Base-by-base conservation (phyloP, 768 basidiomycete species). In the Tricholoma matsutake region DNA sequence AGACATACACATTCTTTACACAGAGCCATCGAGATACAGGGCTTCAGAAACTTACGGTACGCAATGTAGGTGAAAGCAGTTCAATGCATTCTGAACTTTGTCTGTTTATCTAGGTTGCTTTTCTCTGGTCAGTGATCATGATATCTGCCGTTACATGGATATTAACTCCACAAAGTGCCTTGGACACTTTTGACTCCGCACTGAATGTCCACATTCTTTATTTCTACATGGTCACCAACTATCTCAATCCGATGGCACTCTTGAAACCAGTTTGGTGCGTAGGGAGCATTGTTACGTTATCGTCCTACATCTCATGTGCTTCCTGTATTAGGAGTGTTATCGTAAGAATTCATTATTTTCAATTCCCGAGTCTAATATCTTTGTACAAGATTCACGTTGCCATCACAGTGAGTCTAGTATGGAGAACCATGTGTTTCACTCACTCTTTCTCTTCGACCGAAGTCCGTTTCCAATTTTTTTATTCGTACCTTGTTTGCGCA, bases 181-280 rank as follows among this genome's bases (percentile, higher is more conserved):
- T 87, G 22, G 85, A 87, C 67, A 84, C 85, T 0, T 82, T 86
- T 58, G 83, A 86, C 65, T 79, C 80, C 0, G 74, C 72, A 45
- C 65, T 87, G 58, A 81, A 80, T 51, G 75, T 75, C 54, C 86
- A 87, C 66, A 78, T 84, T 62, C 73, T 84, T 39, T 88, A 87
- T 63, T 77, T 76, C 65, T 87, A 87, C 64, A 75, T 86, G 55
- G 83, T 87, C 45, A 72, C 67, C 43, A 85, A 87, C 70, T 87
- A 79, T 64, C 68, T 80, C 59, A 81, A 82, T 63, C 78, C 80
- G 2, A 6, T 70, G 16, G 78, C 83, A 2, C 71, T 86, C 18
- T 8, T 66, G 13, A 61, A 63, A 20, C 80, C 81, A 0, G 75
- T 82, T 9, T 87, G 86, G 86, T 84, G 54, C 37, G 81, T 60